Evolutionary conservation across 495 filamentous ascomycete genomes (phyloP), one percentile per base, ranked within the genome.

Genomic region (Penicillium canariense): DNA sequence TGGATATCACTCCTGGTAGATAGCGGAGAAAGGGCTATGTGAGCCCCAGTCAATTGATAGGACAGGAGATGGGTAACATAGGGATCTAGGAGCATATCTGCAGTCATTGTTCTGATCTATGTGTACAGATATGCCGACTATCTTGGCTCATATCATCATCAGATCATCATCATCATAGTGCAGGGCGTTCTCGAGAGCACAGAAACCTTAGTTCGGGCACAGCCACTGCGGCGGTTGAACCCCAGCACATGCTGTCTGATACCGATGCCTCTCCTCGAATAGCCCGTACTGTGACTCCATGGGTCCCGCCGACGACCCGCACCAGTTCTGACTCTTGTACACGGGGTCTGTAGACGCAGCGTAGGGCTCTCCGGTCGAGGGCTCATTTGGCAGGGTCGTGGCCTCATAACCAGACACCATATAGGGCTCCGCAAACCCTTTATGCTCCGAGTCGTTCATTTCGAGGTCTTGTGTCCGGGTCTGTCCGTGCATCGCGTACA

Each of bases 341-440:
- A 86, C 80, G 0, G 86, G 85, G 54, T 89, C 86, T 36, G 74
- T 81, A 23, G 82, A 76, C 14, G 75, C 72, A 25, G 67, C 78
- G 67, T 86, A 87, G 6, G 67, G 56, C 42, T 68, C 65, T 14
- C 77, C 78, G 17, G 65, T 74, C 2, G 68, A 63, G 2, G 67
- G 69, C 27, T 75, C 72, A 17, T 56, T 58, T 5, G 61, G 52
- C 8, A 54, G 6, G 15, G 35, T 73, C 36, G 81, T 62, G 34
- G 75, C 69, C 48, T 83, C 82, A 63, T 89, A 89, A 12, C 87
- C 87, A 8, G 78, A 80, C 39, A 77, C 60, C 84, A 90, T 89
- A 62, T 90, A 90, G 11, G 86, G 86, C 65, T 90, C 87, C 2
- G 77, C 74, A 52, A 27, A 15, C 5, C 68, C 61, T 11, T 68